Evolutionary conservation across 768 basidiomycete species (phyloP).

Genomic region (Ephemerocybe angulata): DNA sequence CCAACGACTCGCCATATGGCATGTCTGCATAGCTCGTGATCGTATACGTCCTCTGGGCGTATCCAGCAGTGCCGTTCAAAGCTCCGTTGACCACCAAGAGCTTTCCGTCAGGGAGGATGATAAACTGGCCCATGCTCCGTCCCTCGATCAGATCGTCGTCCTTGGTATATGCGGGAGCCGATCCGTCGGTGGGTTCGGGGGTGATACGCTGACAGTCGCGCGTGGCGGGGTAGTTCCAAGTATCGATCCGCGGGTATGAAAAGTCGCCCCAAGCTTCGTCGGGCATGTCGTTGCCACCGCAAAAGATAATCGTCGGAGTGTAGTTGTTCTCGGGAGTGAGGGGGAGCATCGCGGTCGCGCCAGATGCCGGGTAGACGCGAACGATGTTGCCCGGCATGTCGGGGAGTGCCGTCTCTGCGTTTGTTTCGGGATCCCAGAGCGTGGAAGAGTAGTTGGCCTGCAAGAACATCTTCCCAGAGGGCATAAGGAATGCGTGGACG

Average conservation of each 20-base stretch:
- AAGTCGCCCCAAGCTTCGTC: slow-evolving; percentile 76
- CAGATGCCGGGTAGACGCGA: slow-evolving; percentile 88
- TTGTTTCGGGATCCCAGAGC: slow-evolving; percentile 51
- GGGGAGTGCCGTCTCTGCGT: slow-evolving; percentile 61
- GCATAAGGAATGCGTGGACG: slow-evolving; percentile 68
- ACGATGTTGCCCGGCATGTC: slow-evolving; percentile 70
- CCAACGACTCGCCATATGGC: slow-evolving; percentile 72
- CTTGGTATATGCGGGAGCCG: slow-evolving; percentile 53
- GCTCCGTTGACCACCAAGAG: slow-evolving; percentile 84
- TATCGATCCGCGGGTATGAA: slow-evolving; percentile 65
- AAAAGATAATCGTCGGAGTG: slow-evolving; percentile 81
- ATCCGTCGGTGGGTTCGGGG: slow-evolving; percentile 75
- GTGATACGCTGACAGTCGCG: slow-evolving; percentile 78
- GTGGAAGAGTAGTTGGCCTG: slow-evolving; percentile 78
- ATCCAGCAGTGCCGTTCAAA: slow-evolving; percentile 84
- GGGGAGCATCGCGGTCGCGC: slow-evolving; percentile 86
- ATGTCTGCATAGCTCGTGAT: slow-evolving; percentile 44
- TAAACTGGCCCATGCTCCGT: slow-evolving; percentile 91
- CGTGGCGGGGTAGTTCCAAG: slow-evolving; percentile 68
- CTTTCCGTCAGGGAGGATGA: slow-evolving; percentile 74
- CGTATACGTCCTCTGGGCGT: slow-evolving; percentile 55
- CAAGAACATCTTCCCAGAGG: slow-evolving; percentile 74
- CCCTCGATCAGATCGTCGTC: slow-evolving; percentile 75
- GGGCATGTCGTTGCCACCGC: slow-evolving; percentile 82
- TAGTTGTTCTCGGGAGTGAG: slow-evolving; percentile 88